These are phyloP conservation scores for Astraeus odoratus DNA, from an alignment of 768 basidiomycete genomes.

Conservation along the genomic window DNA sequence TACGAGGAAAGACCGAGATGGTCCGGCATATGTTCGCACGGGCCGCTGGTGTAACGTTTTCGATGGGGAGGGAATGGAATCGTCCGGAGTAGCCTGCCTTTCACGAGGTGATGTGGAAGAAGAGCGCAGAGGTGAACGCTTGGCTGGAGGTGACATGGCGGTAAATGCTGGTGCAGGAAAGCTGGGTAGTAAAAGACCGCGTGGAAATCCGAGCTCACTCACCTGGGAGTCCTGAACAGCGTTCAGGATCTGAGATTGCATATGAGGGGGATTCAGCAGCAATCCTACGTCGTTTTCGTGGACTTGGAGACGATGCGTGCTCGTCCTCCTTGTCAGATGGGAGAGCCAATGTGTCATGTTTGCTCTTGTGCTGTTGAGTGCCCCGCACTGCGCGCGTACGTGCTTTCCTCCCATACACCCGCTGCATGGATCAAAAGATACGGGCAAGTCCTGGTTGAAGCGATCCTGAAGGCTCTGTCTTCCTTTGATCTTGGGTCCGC, in stretches of 20 bases:
- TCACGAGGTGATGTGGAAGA: constrained; percentile 14
- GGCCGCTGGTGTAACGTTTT: constrained; percentile 25
- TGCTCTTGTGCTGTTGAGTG: not conserved
- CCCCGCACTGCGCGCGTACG: constrained; percentile 10
- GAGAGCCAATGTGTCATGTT: not conserved
- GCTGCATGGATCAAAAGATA: constrained; percentile 21
- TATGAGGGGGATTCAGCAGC: constrained; percentile 23
- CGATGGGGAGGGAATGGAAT: constrained; percentile 21
- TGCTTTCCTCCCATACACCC: constrained; percentile 30
- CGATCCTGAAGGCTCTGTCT: not conserved
- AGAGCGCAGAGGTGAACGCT: constrained; percentile 16
- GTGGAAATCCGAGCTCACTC: not conserved
- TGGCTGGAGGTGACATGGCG: constrained; percentile 13
- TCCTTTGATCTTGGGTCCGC: no score
- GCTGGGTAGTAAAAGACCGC: not conserved
- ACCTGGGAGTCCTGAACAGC: not conserved
- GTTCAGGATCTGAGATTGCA: not conserved
- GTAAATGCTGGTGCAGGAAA: not conserved
- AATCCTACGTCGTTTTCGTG: constrained; percentile 28
- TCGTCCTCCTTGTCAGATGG: not conserved
- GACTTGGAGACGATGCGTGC: constrained; percentile 2
- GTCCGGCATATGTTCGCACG: constrained; percentile 66
- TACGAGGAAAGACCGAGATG: constrained; percentile 75
- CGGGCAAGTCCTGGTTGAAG: no score
- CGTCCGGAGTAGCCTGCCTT: constrained; percentile 21